Evolutionary conservation across 2,329 filamentous ascomycete species (phyloP).

Genomic region (Colletotrichum phormii): DNA sequence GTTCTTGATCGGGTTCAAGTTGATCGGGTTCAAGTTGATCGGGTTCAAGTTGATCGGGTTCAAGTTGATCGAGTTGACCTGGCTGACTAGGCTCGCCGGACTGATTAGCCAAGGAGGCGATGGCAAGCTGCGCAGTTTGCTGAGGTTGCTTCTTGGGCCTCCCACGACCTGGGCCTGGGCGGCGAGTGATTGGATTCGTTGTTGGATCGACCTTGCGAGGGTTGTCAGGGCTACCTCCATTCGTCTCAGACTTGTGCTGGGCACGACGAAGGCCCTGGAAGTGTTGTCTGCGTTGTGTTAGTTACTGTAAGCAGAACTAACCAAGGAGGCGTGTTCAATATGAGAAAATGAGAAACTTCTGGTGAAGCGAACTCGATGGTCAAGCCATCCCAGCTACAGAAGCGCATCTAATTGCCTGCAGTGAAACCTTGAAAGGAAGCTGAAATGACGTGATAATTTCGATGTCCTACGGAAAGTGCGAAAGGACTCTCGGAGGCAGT

Average conservation of each 20-base stretch:
- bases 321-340: background rate
- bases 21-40: too few relatives aligned
- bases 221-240: constrained; percentile 47
- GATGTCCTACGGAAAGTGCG: background rate
- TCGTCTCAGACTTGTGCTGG: constrained; percentile 63
- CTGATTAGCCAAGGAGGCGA: constrained; percentile 26
- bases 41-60: background rate
- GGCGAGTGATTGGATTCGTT: constrained; percentile 68
- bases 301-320: background rate
- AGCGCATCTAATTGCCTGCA: background rate
- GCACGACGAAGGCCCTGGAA: constrained; percentile 69
- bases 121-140: constrained; percentile 34
- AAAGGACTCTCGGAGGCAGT: background rate
- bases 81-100: constrained; percentile 1
- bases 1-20: too few relatives aligned
- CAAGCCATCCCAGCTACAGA: background rate
- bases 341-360: background rate
- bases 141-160: constrained; percentile 61
- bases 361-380: background rate
- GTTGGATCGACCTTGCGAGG: constrained; percentile 61
- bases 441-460: background rate
- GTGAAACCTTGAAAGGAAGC: background rate
- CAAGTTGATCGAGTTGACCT: constrained; percentile 2
- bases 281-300: constrained; percentile 63
- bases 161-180: constrained; percentile 68